These are phyloP conservation scores for Sphaerulina musiva DNA, from an alignment of 2,329 filamentous ascomycete species.

Conservation along the genomic window DNA sequence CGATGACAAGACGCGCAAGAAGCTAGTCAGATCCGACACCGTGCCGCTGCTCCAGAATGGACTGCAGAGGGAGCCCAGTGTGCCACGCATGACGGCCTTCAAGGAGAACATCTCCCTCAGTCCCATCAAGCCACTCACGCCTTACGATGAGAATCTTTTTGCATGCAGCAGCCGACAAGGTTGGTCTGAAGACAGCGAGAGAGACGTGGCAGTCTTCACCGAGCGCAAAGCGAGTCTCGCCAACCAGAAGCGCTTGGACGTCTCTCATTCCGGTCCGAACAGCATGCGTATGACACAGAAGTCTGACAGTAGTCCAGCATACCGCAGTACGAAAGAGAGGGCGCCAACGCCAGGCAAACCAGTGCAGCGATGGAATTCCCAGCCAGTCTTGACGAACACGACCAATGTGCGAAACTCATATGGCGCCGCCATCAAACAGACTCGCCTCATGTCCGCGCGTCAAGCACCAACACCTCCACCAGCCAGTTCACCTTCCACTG, in stretches of 20 bases:
- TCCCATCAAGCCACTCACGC: conserved; percentile 23
- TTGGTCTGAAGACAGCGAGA: conserved; percentile 16
- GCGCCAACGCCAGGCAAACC: conserved; percentile 21
- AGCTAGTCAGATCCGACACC: conserved; percentile 31
- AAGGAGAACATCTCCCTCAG: conserved; percentile 33
- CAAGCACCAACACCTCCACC: conserved; percentile 28
- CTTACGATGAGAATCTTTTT: conserved; percentile 19
- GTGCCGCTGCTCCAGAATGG: conserved; percentile 28
- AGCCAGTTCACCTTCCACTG: conserved; percentile 19
- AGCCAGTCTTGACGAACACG: conserved; percentile 26
- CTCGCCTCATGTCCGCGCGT: conserved; percentile 28
- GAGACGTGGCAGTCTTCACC: conserved; percentile 1
- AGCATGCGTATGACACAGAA: conserved; percentile 13
- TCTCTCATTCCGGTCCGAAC: neutral
- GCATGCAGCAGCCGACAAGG: conserved; percentile 14
- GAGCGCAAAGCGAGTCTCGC: conserved; percentile 4
- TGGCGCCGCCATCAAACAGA: conserved; percentile 28
- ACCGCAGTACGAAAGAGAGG: conserved; percentile 19
- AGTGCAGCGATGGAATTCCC: conserved; percentile 31
- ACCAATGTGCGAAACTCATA: conserved; percentile 23
- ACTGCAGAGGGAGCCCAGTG: conserved; percentile 11
- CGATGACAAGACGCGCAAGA: conserved; percentile 15
- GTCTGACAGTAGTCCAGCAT: conserved; percentile 26
- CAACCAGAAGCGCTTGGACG: neutral
- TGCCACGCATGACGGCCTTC: conserved; percentile 26